Base-by-base conservation (phyloP, 257 asterid genomes). In the Capsicum pubescens region DNA sequence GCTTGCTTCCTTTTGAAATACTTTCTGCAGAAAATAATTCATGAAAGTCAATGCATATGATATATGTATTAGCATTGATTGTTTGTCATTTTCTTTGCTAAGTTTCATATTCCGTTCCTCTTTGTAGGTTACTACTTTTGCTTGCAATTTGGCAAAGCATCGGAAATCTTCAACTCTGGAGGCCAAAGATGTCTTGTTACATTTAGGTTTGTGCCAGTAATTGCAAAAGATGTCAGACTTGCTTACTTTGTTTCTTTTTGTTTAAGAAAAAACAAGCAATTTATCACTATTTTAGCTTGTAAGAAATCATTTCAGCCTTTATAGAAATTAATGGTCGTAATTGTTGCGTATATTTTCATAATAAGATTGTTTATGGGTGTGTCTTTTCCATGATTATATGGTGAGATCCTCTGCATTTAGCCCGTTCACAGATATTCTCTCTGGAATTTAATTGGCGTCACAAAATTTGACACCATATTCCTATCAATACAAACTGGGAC, bases 141-240 rank as follows among this genome's bases (percentile, higher is more conserved):
- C 98, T 59, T 97, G 99, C 94, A 83, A 89, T 85, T 87, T 97
- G 89, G 98, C 99, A 48, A 97, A 97, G 93, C 98, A 93, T 90
- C 92, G 99, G 84, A 95, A 92, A 66, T 97, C 99, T 79, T 90
- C 97, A 10, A 97, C 95, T 64, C 78, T 97, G 88, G 99, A 95
- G 84, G 87, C 98, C 76, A 97, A 95, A 91, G 99, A 97, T 88
- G 89, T 97, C 66, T 86, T 91, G 90, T 92, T 97, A 89, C 98
- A 92, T 92, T 91, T 97, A 92, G 99, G 98, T 97, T 87, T 90
- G 96, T 89, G 84, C 82, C 66, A 77, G 48, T 63, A 77, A 77
- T 87, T 87, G 84, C 82, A 32, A 26, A 76, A 26, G 59, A 84
- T 36, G 64, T 32, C 6, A 26, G 46, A 14, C 21, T 52, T 54